Conservation (phyloP, 495 filamentous ascomycete species). For the Penicillium canescens region DNA sequence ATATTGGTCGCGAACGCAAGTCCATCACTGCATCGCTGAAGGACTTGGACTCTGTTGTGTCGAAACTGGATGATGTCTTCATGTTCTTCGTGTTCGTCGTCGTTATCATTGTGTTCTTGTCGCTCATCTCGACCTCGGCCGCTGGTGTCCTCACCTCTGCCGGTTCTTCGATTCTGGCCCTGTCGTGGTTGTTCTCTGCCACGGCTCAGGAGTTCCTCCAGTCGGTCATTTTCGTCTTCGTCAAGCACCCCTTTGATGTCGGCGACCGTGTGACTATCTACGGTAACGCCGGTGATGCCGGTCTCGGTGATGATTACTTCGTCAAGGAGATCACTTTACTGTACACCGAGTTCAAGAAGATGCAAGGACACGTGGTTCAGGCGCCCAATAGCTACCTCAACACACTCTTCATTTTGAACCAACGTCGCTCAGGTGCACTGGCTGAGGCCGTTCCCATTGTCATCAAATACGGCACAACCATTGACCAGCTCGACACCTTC, state of each 20-base stretch:
- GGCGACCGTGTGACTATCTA: conserved; percentile 92
- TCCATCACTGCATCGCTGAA: conserved; percentile 92
- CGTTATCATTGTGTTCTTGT: conserved; percentile 80
- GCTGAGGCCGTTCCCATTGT: conserved; percentile 84
- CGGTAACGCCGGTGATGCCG: conserved; percentile 76
- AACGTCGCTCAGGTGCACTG: conserved; percentile 82
- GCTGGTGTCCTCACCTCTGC: conserved; percentile 82
- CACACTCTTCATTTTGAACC: conserved; percentile 90
- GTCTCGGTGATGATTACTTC: conserved; percentile 89
- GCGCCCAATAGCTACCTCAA: conserved; percentile 94
- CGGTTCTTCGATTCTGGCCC: conserved; percentile 79
- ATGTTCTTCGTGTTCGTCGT: conserved; percentile 81
- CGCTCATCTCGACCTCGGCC: conserved; percentile 85
- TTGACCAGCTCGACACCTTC: conserved; percentile 83
- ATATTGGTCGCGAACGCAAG: conserved; percentile 93
- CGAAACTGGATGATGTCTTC: conserved; percentile 84
- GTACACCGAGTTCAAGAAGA: conserved; percentile 98
- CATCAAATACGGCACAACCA: conserved; percentile 86
- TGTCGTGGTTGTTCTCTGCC: conserved; percentile 89
- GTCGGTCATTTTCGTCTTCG: conserved; percentile 91
- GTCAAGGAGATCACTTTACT: conserved; percentile 94
- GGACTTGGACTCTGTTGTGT: conserved; percentile 93
- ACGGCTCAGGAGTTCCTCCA: conserved; percentile 94
- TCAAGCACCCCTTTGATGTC: conserved; percentile 98
- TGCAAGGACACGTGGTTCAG: conserved; percentile 94